phyloP scores from a whole-genome alignment of 1,284 basidiomycete genomes.

The Meripilus lineatus region DNA sequence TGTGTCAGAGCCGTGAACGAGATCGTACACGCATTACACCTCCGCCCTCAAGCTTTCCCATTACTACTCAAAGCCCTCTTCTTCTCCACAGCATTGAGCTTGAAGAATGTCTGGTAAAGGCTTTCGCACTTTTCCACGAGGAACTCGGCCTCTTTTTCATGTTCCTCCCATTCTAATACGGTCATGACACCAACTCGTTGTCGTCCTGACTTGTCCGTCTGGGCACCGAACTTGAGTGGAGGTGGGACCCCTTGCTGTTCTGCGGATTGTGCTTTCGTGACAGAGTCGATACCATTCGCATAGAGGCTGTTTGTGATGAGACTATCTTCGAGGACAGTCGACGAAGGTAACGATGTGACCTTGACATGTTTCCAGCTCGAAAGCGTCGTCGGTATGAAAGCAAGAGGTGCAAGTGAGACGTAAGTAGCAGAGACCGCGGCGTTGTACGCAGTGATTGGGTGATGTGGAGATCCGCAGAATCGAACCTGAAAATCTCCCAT shows the following conservation, averaged over 20 bases:
- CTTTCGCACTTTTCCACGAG: constrained; percentile 54
- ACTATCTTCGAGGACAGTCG: constrained; percentile 10
- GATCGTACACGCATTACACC: too few relatives aligned
- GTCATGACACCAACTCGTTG: constrained; percentile 44
- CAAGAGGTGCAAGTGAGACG: constrained; percentile 49
- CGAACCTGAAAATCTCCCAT: constrained; percentile 47
- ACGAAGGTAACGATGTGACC: constrained; percentile 15
- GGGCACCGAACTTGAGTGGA: constrained; percentile 49
- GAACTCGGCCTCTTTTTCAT: constrained; percentile 37
- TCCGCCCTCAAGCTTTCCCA: too few relatives aligned
- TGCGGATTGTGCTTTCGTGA: constrained; percentile 9
- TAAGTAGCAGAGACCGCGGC: constrained; percentile 64
- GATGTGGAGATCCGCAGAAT: constrained; percentile 57
- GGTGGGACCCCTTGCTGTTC: constrained; percentile 13
- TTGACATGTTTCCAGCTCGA: constrained; percentile 13
- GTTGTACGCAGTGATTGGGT: constrained; percentile 55
- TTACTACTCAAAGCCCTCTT: neutral
- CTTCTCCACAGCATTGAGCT: constrained; percentile 11
- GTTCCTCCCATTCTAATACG: constrained; percentile 47
- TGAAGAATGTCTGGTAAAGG: constrained; percentile 33
- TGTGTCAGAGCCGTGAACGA: too few relatives aligned
- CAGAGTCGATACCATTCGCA: constrained; percentile 12
- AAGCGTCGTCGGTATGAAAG: constrained; percentile 33
- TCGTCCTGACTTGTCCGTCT: constrained; percentile 50
- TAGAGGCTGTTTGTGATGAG: constrained; percentile 11